A percentile compares a stretch with the other conserved stretches of the same genome.
Evolutionary conservation across 2,329 filamentous ascomycete genomes (phyloP).

Genomic region (Zasmidium angulare): DNA sequence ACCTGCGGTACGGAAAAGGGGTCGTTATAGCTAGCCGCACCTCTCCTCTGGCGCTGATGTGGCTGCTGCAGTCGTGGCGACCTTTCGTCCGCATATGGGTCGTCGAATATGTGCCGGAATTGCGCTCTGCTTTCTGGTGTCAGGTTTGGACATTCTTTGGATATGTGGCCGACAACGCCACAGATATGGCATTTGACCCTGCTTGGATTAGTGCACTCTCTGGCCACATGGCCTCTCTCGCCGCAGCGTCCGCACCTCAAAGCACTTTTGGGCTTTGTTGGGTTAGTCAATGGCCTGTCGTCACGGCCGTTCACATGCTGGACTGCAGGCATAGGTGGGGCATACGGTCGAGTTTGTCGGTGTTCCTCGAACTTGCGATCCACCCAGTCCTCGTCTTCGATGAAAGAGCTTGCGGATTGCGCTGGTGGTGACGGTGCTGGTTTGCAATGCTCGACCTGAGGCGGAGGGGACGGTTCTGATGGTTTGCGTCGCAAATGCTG

Average conservation of each 20-base stretch:
- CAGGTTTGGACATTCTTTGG: not conserved
- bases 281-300: not conserved
- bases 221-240: slow-evolving; percentile 7
- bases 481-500: slow-evolving; percentile 25
- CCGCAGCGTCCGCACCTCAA: slow-evolving; percentile 13
- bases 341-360: slow-evolving; percentile 1
- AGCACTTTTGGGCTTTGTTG: not conserved
- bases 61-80: not conserved
- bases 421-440: not conserved
- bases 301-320: not conserved
- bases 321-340: not conserved
- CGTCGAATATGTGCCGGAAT: not conserved
- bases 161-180: slow-evolving; percentile 6
- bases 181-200: slow-evolving; percentile 9
- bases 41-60: not conserved
- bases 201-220: not conserved
- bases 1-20: not conserved
- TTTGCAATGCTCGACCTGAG: slow-evolving; percentile 8
- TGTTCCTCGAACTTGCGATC: slow-evolving; percentile 14
- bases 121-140: no score
- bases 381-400: slow-evolving; percentile 11
- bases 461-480: not conserved
- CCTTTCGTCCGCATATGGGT: not conserved
- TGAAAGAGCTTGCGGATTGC: not conserved
- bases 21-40: not conserved